Percentiles rank a stretch among this genome's conserved stretches.
Evolutionary conservation across 306 rosid genomes (phyloP).

Genomic region (Dryas drummondii): DNA sequence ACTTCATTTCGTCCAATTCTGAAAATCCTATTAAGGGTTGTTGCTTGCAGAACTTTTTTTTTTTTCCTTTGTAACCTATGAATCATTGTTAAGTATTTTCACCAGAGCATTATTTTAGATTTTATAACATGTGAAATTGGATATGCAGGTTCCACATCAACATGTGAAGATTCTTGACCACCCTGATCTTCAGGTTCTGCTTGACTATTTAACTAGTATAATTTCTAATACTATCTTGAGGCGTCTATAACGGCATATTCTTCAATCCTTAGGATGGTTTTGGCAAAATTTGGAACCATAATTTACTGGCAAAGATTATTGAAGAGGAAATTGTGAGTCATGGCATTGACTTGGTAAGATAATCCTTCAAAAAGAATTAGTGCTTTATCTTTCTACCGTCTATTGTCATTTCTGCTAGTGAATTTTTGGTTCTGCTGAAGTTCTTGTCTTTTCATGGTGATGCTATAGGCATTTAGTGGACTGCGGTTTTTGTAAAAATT

Average conservation of each 20-base stretch:
- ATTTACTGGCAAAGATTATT: constrained; percentile 54
- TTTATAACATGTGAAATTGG: constrained; percentile 28
- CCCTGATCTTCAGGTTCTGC: constrained; percentile 78
- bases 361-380: neutral
- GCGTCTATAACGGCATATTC: constrained; percentile 22
- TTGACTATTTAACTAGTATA: neutral
- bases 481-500: neutral
- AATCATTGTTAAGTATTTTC: constrained; percentile 13
- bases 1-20: neutral
- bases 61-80: neutral
- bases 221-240: constrained; percentile 19
- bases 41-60: neutral
- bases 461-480: constrained; percentile 18
- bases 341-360: constrained; percentile 63
- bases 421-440: neutral
- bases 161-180: constrained; percentile 72
- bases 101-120: neutral
- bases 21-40: neutral
- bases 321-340: constrained; percentile 47
- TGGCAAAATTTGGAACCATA: constrained; percentile 71
- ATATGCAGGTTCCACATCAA: constrained; percentile 61
- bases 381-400: neutral
- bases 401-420: constrained; percentile 1
- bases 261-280: constrained; percentile 76
- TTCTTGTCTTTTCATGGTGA: constrained; percentile 3